Percentiles rank a stretch among this genome's conserved stretches.
phyloP scores from a whole-genome alignment of 2,329 filamentous ascomycete genomes.

The Talaromyces sp. region DNA sequence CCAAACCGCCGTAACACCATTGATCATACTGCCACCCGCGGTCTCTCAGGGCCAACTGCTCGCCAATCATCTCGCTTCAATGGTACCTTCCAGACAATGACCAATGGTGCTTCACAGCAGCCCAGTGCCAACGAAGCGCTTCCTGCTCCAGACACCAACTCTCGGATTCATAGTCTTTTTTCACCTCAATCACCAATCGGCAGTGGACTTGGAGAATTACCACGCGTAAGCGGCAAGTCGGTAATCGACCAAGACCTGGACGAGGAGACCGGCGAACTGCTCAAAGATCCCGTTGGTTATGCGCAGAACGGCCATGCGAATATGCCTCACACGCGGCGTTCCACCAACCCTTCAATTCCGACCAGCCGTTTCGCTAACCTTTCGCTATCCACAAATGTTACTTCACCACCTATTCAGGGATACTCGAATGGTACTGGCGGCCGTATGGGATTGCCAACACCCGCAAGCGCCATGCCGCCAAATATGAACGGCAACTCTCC shows the following conservation, averaged over 20 bases:
- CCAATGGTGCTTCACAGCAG: conserved; percentile 40
- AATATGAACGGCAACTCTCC: conserved; percentile 48
- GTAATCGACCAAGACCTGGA: conserved; percentile 63
- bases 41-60: conserved; percentile 33
- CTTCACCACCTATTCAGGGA: conserved; percentile 55
- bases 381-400: conserved; percentile 66
- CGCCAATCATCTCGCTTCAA: conserved; percentile 60
- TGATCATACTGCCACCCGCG: conserved; percentile 44
- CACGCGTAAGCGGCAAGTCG: conserved; percentile 57
- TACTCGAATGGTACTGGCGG: conserved; percentile 51
- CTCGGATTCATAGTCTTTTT: conserved; percentile 56
- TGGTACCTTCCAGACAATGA: conserved; percentile 58
- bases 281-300: conserved; percentile 63
- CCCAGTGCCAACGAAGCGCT: conserved; percentile 52
- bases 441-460: conserved; percentile 49
- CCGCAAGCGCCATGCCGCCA: conserved; percentile 57
- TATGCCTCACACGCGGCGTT: conserved; percentile 54
- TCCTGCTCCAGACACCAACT: conserved; percentile 49
- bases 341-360: conserved; percentile 69
- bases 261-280: conserved; percentile 60
- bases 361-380: conserved; percentile 66
- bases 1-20: conserved; percentile 51
- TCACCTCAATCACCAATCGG: conserved; percentile 60
- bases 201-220: conserved; percentile 51
- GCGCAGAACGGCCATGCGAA: conserved; percentile 64